Evolutionary conservation across 305 asterid genomes (phyloP).

Genomic region (Lippia alba): DNA sequence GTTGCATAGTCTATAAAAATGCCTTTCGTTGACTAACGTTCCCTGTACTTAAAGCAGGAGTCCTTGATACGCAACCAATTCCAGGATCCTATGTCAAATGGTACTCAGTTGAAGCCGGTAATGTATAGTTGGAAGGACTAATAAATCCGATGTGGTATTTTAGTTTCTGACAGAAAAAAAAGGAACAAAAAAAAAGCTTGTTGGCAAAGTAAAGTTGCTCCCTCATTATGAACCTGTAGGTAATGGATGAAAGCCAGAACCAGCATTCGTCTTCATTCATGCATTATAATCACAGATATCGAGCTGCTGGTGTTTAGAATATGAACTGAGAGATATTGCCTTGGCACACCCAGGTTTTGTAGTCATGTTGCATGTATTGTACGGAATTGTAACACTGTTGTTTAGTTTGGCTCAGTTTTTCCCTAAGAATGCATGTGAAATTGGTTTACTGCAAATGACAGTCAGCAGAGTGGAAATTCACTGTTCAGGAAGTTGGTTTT

Average conservation of each 20-base stretch:
- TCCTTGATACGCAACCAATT: conserved; percentile 57
- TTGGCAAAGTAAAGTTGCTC: conserved; percentile 32
- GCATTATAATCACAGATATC: conserved; percentile 57
- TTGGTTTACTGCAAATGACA: conserved; percentile 18
- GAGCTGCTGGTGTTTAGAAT: conserved; percentile 59
- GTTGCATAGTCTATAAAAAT: conserved; percentile 2
- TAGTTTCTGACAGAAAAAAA: conserved; percentile 11
- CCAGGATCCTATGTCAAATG: conserved; percentile 55
- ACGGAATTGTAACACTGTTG: conserved; percentile 11
- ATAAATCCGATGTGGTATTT: conserved; percentile 7
- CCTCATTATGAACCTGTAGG: conserved; percentile 47
- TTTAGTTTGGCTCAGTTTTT: conserved; percentile 15
- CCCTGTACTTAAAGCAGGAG: conserved; percentile 42
- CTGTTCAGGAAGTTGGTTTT: conserved; percentile 27
- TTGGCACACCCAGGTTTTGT: conserved; percentile 20
- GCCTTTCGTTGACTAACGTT: conserved; percentile 11
- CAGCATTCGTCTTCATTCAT: conserved; percentile 55
- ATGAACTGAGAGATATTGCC: conserved; percentile 15
- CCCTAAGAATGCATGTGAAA: conserved; percentile 31
- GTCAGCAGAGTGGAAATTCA: conserved; percentile 23
- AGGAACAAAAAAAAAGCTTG: conserved; percentile 14
- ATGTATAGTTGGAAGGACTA: conserved; percentile 20
- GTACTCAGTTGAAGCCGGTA: conserved; percentile 62
- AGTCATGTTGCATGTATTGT: conserved; percentile 16
- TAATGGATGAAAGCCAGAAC: conserved; percentile 54